A percentile compares a stretch with the other conserved stretches of the same genome.
Evolutionary conservation across 75 land plant species (phyloP).

Genomic region (Isoetes taiwanensis): DNA sequence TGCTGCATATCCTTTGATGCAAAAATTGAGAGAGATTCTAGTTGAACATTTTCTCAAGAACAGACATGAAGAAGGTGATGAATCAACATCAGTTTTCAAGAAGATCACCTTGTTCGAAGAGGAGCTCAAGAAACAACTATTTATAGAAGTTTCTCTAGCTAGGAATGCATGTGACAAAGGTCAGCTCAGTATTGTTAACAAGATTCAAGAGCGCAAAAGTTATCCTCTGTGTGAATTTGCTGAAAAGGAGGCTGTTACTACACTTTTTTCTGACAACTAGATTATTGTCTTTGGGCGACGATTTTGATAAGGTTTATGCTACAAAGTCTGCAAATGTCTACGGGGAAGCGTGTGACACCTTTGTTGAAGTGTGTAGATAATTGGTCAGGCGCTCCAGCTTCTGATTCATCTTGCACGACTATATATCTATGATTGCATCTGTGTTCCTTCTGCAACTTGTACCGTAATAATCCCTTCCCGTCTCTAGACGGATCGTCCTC

Average conservation of each 20-base stretch:
- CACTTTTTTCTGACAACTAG: conserved; percentile 25
- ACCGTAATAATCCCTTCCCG: too few species aligned
- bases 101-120: conserved; percentile 32
- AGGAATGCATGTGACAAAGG: conserved; percentile 29
- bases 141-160: conserved; percentile 15
- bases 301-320: conserved; percentile 28
- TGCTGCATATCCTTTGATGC: conserved; percentile 48
- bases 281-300: conserved; percentile 35
- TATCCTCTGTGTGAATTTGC: conserved; percentile 38
- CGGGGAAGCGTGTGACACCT: conserved; percentile 26
- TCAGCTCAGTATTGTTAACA: conserved; percentile 20
- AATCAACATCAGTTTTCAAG: conserved; percentile 20
- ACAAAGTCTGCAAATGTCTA: conserved; percentile 24
- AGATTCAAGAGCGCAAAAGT: conserved; percentile 37
- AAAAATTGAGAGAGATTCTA: conserved; percentile 50
- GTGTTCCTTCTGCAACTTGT: too few species aligned
- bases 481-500: too few species aligned
- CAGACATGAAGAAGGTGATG: conserved; percentile 23
- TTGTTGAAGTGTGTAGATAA: conserved; percentile 33
- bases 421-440: too few species aligned
- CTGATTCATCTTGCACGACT: too few species aligned
- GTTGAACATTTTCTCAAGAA: conserved; percentile 54
- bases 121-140: conserved; percentile 22
- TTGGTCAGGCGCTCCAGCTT: conserved; percentile 49
- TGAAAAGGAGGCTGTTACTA: conserved; percentile 25